Conservation (phyloP, 164 flowering plant species). For the Aristolochia californica region DNA sequence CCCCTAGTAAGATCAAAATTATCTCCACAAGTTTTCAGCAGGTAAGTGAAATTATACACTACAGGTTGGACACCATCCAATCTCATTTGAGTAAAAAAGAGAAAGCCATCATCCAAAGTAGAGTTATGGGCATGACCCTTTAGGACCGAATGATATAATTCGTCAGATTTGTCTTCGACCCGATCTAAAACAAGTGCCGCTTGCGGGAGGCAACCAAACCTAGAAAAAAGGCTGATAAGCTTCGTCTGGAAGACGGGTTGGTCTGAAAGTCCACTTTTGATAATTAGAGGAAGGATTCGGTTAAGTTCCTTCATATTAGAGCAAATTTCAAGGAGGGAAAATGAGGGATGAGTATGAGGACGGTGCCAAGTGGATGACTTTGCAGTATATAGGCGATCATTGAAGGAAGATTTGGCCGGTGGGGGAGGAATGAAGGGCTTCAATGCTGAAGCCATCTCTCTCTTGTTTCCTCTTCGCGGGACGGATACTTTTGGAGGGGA, state of each 20-base stretch:
- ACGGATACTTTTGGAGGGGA: no score
- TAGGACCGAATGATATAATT: slow-evolving; percentile 52
- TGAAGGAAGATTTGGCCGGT: no score
- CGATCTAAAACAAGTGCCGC: slow-evolving; percentile 65
- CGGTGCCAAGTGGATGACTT: slow-evolving; percentile 9
- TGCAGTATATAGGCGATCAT: no score
- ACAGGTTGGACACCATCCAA: slow-evolving; percentile 39
- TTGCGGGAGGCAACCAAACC: slow-evolving; percentile 36
- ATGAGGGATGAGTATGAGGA: slow-evolving; percentile 62
- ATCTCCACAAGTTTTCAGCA: slow-evolving; percentile 63
- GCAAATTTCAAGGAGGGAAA: slow-evolving; percentile 68
- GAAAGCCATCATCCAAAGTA: slow-evolving; percentile 27
- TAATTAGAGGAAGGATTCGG: slow-evolving; percentile 52
- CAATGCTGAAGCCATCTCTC: no score
- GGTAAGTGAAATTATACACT: slow-evolving; percentile 58
- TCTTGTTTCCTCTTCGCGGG: no score
- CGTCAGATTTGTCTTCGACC: slow-evolving; percentile 42
- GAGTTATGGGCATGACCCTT: slow-evolving; percentile 51
- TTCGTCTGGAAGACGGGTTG: slow-evolving; percentile 64
- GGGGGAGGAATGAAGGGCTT: no score
- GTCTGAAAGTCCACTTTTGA: slow-evolving; percentile 42
- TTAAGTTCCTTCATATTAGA: slow-evolving; percentile 42
- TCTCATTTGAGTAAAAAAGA: slow-evolving; percentile 46
- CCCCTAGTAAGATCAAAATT: slow-evolving; percentile 39
- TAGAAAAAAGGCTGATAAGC: slow-evolving; percentile 65